Evolutionary conservation across 192 early-diverging fungal genomes (phyloP).

Genomic region (Bifiguratus adelaidae): DNA sequence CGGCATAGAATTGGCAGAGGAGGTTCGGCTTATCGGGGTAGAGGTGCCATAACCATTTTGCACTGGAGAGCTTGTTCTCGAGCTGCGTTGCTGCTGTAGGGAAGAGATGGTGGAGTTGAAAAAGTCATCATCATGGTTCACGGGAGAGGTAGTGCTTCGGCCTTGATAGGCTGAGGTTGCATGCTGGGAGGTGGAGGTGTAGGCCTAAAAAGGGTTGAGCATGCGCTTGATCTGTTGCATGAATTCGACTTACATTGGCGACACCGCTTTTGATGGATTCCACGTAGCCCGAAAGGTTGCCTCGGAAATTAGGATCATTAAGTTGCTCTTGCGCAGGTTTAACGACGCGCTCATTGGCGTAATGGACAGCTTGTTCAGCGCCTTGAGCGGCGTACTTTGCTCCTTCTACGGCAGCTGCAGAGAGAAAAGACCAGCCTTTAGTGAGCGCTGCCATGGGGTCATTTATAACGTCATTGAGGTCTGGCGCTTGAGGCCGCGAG

Average conservation of each 20-base stretch:
- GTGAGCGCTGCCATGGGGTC: slow-evolving; percentile 55
- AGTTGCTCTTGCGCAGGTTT: slow-evolving; percentile 48
- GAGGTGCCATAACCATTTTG: no score
- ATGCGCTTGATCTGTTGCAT: no score
- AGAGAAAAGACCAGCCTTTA: slow-evolving; percentile 57
- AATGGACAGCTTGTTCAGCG: slow-evolving; percentile 23
- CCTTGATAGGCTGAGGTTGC: no score
- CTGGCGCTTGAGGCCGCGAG: slow-evolving; percentile 13
- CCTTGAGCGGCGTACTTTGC: slow-evolving; percentile 35
- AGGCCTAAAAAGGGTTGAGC: no score
- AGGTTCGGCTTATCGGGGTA: no score
- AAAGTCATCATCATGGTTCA: slow-evolving; percentile 16
- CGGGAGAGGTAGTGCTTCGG: slow-evolving; percentile 3
- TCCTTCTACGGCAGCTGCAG: slow-evolving; percentile 30
- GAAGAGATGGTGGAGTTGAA: slow-evolving; percentile 18
- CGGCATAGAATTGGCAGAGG: no score
- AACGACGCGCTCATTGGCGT: slow-evolving; percentile 54
- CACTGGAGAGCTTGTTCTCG: no score
- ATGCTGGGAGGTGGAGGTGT: no score
- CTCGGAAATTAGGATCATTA: slow-evolving; percentile 55
- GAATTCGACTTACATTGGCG: no score
- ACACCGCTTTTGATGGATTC: no score
- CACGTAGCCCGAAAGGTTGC: slow-evolving; percentile 49
- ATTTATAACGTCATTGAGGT: slow-evolving; percentile 51
- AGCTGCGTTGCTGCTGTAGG: no score